phyloP scores from a whole-genome alignment of 768 basidiomycete species.

The Kwoniella dendrophila region DNA sequence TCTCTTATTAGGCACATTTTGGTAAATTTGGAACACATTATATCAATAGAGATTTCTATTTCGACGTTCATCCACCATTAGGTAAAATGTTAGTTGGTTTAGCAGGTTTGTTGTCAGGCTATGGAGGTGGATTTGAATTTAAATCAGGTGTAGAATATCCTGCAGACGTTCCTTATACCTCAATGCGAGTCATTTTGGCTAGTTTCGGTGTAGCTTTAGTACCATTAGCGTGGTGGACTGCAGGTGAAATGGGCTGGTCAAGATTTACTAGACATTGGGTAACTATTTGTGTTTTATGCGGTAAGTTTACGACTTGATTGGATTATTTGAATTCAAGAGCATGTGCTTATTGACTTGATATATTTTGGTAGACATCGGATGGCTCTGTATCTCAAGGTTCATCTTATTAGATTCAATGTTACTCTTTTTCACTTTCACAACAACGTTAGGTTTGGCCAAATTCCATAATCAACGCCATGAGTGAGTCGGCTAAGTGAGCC shows the following conservation, averaged over 20 bases:
- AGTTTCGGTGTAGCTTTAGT: conserved; percentile 94
- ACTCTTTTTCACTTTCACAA: conserved; percentile 97
- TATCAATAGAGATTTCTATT: conserved; percentile 98
- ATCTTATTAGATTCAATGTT: conserved; percentile 98
- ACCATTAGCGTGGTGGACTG: conserved; percentile 94
- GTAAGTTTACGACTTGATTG: conserved; percentile 60
- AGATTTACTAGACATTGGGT: conserved; percentile 86
- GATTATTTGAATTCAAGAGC: not conserved
- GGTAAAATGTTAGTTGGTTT: conserved; percentile 99
- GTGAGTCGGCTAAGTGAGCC: conserved; percentile 60
- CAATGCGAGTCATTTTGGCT: conserved; percentile 93
- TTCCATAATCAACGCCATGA: conserved; percentile 96
- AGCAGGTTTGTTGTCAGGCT: conserved; percentile 85
- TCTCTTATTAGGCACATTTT: conserved; percentile 73
- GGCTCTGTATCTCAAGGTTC: conserved; percentile 95
- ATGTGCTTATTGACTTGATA: not conserved
- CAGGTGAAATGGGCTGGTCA: conserved; percentile 90
- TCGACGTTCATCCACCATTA: conserved; percentile 96
- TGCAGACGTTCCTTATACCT: conserved; percentile 80
- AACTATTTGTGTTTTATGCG: conserved; percentile 88
- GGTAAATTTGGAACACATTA: conserved; percentile 99
- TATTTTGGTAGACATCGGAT: conserved; percentile 74
- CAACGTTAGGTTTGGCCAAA: conserved; percentile 89
- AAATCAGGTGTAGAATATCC: conserved; percentile 88
- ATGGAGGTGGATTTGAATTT: conserved; percentile 89